A percentile compares a stretch with the other conserved stretches of the same genome.
Evolutionary conservation across 2,329 filamentous ascomycete species (phyloP).

Genomic region (Neofusicoccum umdonicola): DNA sequence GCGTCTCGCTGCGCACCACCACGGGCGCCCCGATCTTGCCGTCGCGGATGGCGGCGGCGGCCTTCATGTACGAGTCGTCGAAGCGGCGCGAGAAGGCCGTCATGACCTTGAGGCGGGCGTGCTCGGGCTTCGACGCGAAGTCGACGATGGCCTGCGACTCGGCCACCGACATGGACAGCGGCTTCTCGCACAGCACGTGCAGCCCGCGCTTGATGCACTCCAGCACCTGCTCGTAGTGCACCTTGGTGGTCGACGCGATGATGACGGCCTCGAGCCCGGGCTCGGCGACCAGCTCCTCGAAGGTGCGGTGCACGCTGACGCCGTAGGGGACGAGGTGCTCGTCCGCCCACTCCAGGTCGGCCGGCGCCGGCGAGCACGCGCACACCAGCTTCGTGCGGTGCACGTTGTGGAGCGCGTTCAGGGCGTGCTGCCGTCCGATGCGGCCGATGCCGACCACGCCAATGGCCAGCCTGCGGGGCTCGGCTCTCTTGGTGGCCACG

Average conservation of each 20-base stretch:
- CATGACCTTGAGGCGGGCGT: conserved; percentile 43
- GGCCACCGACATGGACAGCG: conserved; percentile 34
- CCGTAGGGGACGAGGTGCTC: conserved; percentile 45
- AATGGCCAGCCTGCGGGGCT: conserved; percentile 34
- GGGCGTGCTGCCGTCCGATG: conserved; percentile 54
- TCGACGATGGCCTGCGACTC: conserved; percentile 31
- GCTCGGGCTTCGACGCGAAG: conserved; percentile 29
- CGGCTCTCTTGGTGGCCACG: background rate
- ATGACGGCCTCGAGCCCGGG: conserved; percentile 45
- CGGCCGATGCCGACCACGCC: conserved; percentile 52
- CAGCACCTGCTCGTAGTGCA: conserved; percentile 36
- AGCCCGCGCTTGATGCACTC: conserved; percentile 35
- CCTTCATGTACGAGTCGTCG: conserved; percentile 44
- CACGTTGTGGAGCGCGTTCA: conserved; percentile 47
- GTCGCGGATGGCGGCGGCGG: conserved; percentile 32
- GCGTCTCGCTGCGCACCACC: conserved; percentile 42
- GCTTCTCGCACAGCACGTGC: conserved; percentile 42
- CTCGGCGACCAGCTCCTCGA: conserved; percentile 47
- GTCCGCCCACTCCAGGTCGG: conserved; percentile 47
- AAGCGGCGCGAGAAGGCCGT: conserved; percentile 47
- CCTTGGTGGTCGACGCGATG: conserved; percentile 33
- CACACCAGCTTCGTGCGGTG: conserved; percentile 51
- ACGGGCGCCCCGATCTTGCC: conserved; percentile 41
- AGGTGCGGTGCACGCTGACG: conserved; percentile 46
- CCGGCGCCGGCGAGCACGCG: conserved; percentile 47